Base-by-base conservation (phyloP, 2,329 filamentous ascomycete species). In the Colletotrichum higginsianum region DNA sequence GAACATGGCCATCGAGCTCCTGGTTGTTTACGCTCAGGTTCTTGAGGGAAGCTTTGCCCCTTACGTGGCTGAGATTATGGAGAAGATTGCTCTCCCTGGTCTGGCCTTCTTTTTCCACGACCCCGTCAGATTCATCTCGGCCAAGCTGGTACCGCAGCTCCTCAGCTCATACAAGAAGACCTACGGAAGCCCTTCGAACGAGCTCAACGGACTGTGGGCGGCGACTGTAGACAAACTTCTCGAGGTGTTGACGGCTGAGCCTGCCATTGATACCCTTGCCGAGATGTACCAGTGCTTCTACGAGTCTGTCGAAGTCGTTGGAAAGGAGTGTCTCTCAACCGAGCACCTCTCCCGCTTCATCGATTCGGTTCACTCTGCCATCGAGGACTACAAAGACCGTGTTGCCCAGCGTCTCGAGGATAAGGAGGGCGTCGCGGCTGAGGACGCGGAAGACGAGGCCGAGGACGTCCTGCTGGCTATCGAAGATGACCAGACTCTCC, bases 211-310 rank as follows among this genome's bases (percentile, higher is more conserved):
- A 53, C 88, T 99, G 60, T 99, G 96, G 96, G 89, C 88, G 73
- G 91, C 89, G 66, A 97, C 95, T 4, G 92, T 96, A 12, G 93
- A 94, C 77, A 98, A 98, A 84, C 89, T 98, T 46, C 90, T 99
- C 13, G 96, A 98, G 81, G 95, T 98, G 2, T 88, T 99, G 49
- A 94, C 92, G 73, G 95, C 95, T 0, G 96, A 99, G 84, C 96
- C 96, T 23, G 95, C 95, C 1, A 95, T 99, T 71, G 96, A 99
- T 77, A 98, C 96, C 0, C 88, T 99, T 57, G 96, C 96, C 2
- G 96, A 98, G 84, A 98, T 99, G 94, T 99, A 98, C 83, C 96
- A 98, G 82, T 99, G 96, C 86, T 99, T 99, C 86, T 99, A 99
- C 82, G 96, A 99, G 82, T 98, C 94, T 35, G 92, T 99, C 9